phyloP scores from a whole-genome alignment of 139 green algal genomes.

The Pleodorina starrii region DNA sequence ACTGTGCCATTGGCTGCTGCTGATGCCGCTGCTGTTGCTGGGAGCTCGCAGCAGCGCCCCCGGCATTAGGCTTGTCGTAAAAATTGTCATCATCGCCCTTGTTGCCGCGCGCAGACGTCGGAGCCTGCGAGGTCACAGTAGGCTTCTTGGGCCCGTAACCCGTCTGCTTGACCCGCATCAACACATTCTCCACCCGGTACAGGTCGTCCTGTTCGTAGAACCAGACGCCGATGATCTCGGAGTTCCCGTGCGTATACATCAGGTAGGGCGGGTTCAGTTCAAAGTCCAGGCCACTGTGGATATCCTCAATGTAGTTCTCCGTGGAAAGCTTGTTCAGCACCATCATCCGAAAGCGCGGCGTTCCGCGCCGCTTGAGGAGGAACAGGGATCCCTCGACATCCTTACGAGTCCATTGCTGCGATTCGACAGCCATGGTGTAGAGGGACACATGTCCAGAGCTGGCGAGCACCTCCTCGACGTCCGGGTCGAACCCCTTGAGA shows the following conservation, averaged over 20 bases:
- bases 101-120: background rate
- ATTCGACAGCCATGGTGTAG: constrained; percentile 82
- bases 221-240: constrained; percentile 92
- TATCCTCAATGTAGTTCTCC: constrained; percentile 86
- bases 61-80: constrained; percentile 67
- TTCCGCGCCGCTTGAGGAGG: constrained; percentile 79
- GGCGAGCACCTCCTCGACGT: constrained; percentile 50
- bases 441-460: constrained; percentile 80
- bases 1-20: background rate
- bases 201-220: constrained; percentile 91
- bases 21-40: too few species aligned
- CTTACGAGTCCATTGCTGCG: constrained; percentile 83
- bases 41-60: too few species aligned
- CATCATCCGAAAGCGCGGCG: constrained; percentile 87
- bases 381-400: constrained; percentile 95
- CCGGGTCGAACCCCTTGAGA: constrained; percentile 43
- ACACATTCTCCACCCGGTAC: constrained; percentile 71
- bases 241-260: constrained; percentile 84
- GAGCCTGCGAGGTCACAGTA: background rate
- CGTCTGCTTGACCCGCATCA: constrained; percentile 72
- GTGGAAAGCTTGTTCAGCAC: constrained; percentile 89
- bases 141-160: background rate
- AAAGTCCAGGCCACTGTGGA: constrained; percentile 79
- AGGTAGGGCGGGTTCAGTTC: constrained; percentile 88
- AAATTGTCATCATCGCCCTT: constrained; percentile 59